Conservation (phyloP, 306 rosid genomes). For the Quercus ilex region DNA sequence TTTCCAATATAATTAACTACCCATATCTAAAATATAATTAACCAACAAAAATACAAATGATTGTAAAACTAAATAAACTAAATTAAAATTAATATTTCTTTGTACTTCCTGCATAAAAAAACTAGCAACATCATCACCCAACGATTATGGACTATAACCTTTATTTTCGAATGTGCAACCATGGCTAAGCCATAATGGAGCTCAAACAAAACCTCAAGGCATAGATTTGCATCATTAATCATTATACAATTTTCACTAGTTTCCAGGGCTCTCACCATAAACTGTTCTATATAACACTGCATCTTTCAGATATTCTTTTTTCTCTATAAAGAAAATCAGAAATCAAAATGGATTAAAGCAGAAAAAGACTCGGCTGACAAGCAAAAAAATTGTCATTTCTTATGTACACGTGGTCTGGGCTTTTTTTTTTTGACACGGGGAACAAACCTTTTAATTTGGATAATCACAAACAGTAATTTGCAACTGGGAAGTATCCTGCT, state of each 20-base stretch:
- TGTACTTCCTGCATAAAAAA: too few relatives aligned
- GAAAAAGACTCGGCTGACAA: not conserved
- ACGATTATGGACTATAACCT: not conserved
- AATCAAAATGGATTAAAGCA: conserved; percentile 7
- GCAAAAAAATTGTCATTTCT: not conserved
- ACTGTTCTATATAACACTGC: not conserved
- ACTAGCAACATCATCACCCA: too few relatives aligned
- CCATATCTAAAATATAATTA: too few relatives aligned
- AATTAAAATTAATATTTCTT: too few relatives aligned
- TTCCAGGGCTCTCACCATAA: not conserved
- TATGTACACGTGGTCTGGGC: conserved; percentile 27
- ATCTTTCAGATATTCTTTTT: not conserved
- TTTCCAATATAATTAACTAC: too few relatives aligned
- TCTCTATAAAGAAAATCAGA: conserved; percentile 4
- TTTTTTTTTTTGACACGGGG: not conserved
- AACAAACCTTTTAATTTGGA: conserved; percentile 40
- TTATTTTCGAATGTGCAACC: not conserved
- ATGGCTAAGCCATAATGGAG: not conserved
- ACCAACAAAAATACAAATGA: too few relatives aligned
- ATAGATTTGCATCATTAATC: not conserved
- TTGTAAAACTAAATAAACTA: too few relatives aligned
- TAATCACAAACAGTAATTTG: conserved; percentile 64
- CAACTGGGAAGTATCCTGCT: conserved; percentile 57
- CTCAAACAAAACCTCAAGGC: not conserved
- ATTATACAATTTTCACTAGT: not conserved